Conservation (phyloP, 176 grass and related monocot genomes). For the Hsuehochloa calcarea region DNA sequence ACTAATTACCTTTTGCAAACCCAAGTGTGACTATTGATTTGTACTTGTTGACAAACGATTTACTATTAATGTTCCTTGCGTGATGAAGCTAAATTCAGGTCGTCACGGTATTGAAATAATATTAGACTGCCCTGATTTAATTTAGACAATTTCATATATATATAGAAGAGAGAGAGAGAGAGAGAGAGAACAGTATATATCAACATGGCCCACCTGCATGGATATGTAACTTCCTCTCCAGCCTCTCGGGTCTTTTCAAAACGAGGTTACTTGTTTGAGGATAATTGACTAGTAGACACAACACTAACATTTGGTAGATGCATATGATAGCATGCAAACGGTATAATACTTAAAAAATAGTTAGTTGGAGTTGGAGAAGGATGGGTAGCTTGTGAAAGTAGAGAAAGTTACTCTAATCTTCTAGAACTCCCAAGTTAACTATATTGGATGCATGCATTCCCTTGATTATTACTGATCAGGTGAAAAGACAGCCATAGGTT, state of each 20-base stretch:
- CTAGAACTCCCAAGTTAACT: not conserved
- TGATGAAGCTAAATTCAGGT: slow-evolving; percentile 13
- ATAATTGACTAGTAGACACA: slow-evolving; percentile 39
- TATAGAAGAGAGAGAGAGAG: not conserved
- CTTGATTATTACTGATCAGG: not conserved
- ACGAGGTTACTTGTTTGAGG: slow-evolving; percentile 49
- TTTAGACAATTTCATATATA: not conserved
- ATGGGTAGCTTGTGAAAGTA: slow-evolving; percentile 41
- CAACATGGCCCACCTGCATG: not conserved
- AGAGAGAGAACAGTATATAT: not conserved
- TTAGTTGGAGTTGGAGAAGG: slow-evolving; percentile 57
- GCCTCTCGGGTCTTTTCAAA: slow-evolving; percentile 10
- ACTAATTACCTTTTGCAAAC: not conserved
- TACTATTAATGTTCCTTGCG: slow-evolving; percentile 17
- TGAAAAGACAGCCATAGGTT: not conserved
- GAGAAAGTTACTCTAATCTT: slow-evolving; percentile 32
- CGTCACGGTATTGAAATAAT: not conserved
- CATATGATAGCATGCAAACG: slow-evolving; percentile 49
- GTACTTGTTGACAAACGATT: not conserved
- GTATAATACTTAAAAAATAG: slow-evolving; percentile 48
- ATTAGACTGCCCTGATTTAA: not conserved
- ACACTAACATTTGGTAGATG: slow-evolving; percentile 33
- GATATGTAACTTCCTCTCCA: not conserved
- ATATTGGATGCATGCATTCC: not conserved
- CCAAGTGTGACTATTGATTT: slow-evolving; percentile 28